phyloP scores from a whole-genome alignment of 2,329 filamentous ascomycete species.

The Aspergillus fumigatiaffinis region DNA sequence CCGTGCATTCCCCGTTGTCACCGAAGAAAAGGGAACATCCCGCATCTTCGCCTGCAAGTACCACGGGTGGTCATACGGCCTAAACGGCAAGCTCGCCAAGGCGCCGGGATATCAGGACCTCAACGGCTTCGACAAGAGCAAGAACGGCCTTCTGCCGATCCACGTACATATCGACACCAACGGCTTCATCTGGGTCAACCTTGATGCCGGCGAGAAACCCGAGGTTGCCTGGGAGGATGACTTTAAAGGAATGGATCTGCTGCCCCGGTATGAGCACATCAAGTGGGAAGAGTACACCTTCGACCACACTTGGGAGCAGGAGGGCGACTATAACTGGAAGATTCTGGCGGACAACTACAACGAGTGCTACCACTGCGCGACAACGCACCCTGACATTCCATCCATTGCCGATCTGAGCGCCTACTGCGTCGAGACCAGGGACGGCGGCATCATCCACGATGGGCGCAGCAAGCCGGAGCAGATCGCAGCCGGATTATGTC shows the following conservation, averaged over 20 bases:
- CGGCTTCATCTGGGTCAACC: conserved; percentile 58
- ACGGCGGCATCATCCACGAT: conserved; percentile 49
- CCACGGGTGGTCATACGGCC: conserved; percentile 58
- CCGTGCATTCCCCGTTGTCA: conserved; percentile 56
- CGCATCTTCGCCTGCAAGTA: conserved; percentile 56
- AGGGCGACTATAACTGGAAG: conserved; percentile 59
- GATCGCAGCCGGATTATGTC: conserved; percentile 42
- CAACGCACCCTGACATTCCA: conserved; percentile 20
- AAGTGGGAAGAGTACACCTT: conserved; percentile 54
- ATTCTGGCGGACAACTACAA: conserved; percentile 62
- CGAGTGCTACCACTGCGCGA: conserved; percentile 33
- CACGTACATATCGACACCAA: conserved; percentile 52
- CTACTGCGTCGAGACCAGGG: conserved; percentile 50
- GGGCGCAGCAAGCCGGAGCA: conserved; percentile 45
- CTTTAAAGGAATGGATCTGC: conserved; percentile 47
- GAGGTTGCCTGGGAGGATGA: conserved; percentile 52
- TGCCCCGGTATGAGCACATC: conserved; percentile 44
- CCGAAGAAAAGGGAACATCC: conserved; percentile 45
- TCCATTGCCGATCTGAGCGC: conserved; percentile 51
- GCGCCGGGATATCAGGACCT: conserved; percentile 56
- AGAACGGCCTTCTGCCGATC: conserved; percentile 53
- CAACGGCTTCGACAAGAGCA: conserved; percentile 51
- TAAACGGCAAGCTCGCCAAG: conserved; percentile 56
- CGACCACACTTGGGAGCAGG: conserved; percentile 56
- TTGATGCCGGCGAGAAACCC: conserved; percentile 46